phyloP scores from a whole-genome alignment of 208 protist genomes.

The Acanthamoeba healyi region DNA sequence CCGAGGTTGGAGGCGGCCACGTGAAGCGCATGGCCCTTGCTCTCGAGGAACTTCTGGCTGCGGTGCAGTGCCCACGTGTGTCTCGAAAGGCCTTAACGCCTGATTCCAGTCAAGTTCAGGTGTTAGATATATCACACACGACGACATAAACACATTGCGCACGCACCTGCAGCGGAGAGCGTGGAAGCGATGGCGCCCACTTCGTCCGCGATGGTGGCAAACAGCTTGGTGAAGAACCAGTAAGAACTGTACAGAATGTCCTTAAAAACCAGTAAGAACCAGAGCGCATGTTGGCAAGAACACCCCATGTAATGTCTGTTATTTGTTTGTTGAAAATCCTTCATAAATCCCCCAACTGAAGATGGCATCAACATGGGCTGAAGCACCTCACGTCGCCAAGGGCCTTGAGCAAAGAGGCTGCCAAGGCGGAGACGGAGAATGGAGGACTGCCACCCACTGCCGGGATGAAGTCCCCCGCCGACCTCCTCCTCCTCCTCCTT shows the following conservation, averaged over 20 bases:
- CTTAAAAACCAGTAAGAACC: too few species aligned
- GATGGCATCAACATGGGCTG: conserved; percentile 85
- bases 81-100: not conserved
- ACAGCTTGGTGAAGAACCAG: conserved; percentile 3
- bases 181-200: conserved; percentile 4
- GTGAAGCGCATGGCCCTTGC: conserved; percentile 41
- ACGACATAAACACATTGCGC: not conserved
- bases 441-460: too few species aligned
- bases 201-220: not conserved
- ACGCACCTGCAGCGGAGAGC: not conserved
- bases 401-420: too few species aligned
- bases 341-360: conserved; percentile 86
- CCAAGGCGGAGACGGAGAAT: too few species aligned
- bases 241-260: too few species aligned
- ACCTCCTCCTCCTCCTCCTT: too few species aligned
- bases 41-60: conserved; percentile 48
- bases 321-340: too few species aligned
- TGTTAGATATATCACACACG: not conserved
- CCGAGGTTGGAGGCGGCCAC: conserved; percentile 44
- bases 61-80: conserved; percentile 7
- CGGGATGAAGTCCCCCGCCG: too few species aligned
- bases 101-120: not conserved
- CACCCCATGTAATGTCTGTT: too few species aligned
- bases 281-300: too few species aligned
- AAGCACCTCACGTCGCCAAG: conserved; percentile 90